Base-by-base conservation (phyloP, 2,329 filamentous ascomycete species). In the Penicillium sp. region DNA sequence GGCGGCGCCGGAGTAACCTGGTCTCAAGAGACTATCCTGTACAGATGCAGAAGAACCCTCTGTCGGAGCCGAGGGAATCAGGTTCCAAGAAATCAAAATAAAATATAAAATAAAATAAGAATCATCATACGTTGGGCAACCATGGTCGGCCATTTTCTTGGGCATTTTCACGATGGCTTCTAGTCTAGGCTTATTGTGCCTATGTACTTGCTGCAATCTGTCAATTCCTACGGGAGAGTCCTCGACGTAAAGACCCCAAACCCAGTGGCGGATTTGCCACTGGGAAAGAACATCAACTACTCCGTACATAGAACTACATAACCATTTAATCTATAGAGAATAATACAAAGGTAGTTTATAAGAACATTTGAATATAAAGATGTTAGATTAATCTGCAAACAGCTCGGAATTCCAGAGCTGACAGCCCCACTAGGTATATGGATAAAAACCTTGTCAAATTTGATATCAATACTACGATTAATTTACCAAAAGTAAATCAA, bases 211-310 rank as follows among this genome's bases (percentile, higher is more conserved):
- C 31, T 15, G 29, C 8, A 25, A 29, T 25, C 35, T 40, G 23
- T 21, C 37, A 42, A 40, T 21, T 19, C 37, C 38, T 29, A 35
- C 15, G 21, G 47, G 23, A 43, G 17, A 48, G 55, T 57, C 49
- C 27, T 53, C 43, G 50, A 57, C 55, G 55, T 57, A 57, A 57
- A 35, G 25, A 10, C 37, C 10, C 35, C 23, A 21, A 43, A 23
- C 19, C 38, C 37, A 41, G 49, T 43, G 49, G 37, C 25, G 17
- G 19, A 54, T 53, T n/a, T 33, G 54, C 48, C 54, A 56, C 54
- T 37, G 5, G 6, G 41, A n/a, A 12, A 43, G 21, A 15, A 29
- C 12, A 31, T 21, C 12, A 33, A 15, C 25, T 23, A 47, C 12
- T n/a, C n/a, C n/a, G n/a, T 23, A 23, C 23, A 17, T 27, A 35